Evolutionary conservation across 106 monocot species (phyloP).

Genomic region (Platanthera guangdongensis): DNA sequence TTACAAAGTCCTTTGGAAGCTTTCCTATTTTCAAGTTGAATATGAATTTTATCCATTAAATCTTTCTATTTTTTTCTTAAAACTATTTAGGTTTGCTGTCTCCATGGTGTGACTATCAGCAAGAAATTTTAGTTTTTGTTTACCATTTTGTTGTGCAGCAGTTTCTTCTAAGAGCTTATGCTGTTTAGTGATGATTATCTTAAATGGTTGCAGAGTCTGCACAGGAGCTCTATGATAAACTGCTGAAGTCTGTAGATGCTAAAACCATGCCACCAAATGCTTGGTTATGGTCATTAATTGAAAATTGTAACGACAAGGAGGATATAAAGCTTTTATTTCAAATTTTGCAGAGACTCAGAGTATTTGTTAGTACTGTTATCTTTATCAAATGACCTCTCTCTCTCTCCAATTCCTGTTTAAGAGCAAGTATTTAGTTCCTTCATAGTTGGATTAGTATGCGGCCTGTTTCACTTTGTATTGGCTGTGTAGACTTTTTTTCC

Average conservation of each 20-base stretch:
- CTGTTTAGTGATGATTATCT: background rate
- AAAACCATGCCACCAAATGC: conserved; percentile 92
- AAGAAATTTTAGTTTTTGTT: background rate
- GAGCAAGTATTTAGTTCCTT: background rate
- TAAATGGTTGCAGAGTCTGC: conserved; percentile 46
- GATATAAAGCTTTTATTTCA: conserved; percentile 85
- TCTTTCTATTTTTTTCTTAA: background rate
- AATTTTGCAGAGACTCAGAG: conserved; percentile 63
- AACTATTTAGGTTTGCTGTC: background rate
- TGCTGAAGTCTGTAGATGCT: conserved; percentile 66
- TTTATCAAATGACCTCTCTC: background rate
- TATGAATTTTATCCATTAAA: background rate
- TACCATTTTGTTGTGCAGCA: background rate
- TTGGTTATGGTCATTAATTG: conserved; percentile 78
- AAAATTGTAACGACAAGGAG: conserved; percentile 44
- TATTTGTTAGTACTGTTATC: conserved; percentile 59
- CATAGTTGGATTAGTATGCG: background rate
- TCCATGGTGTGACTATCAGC: background rate
- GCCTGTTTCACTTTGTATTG: background rate
- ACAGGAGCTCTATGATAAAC: conserved; percentile 50
- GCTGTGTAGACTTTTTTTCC: background rate
- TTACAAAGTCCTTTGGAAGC: background rate
- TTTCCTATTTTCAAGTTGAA: background rate
- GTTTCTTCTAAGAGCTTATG: background rate
- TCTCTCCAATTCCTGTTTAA: conserved; percentile 1